A percentile compares a stretch with the other conserved stretches of the same genome.
Conservation (phyloP, 164 flowering plant species). For the Malania oleifera region DNA sequence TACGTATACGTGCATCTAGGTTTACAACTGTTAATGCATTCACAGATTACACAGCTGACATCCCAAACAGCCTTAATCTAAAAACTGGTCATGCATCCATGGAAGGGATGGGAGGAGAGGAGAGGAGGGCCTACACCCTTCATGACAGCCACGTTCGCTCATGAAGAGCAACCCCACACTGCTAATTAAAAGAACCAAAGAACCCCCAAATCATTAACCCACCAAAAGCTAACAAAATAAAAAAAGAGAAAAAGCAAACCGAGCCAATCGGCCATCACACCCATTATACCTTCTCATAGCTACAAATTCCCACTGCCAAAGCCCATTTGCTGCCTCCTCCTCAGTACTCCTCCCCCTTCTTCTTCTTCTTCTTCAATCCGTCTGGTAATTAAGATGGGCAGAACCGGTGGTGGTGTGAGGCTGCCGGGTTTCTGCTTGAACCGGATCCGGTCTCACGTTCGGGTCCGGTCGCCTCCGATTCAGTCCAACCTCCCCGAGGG, state of each 20-base stretch:
- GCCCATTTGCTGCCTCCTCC: constrained; percentile 3
- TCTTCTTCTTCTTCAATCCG: neutral
- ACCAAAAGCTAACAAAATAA: neutral
- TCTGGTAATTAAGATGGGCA: constrained; percentile 32
- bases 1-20: too few species aligned
- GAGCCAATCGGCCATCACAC: neutral
- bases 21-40: too few species aligned
- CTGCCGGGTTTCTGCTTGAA: constrained; percentile 55
- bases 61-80: too few species aligned
- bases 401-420: constrained; percentile 30
- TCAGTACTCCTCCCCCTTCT: constrained; percentile 6
- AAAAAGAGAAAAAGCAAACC: constrained; percentile 1
- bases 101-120: too few species aligned
- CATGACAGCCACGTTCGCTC: constrained; percentile 38
- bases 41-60: too few species aligned
- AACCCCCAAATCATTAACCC: constrained; percentile 14
- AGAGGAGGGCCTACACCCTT: constrained; percentile 30
- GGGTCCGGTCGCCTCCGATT: constrained; percentile 52
- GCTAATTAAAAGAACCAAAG: constrained; percentile 11
- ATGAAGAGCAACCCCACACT: constrained; percentile 22
- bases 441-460: constrained; percentile 47
- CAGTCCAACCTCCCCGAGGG: constrained; percentile 25
- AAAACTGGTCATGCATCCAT: constrained; percentile 3
- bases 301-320: constrained; percentile 9
- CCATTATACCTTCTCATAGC: too few species aligned